These are phyloP conservation scores for Xerocomus spinulosus DNA, from an alignment of 768 basidiomycete genomes.

Conservation along the genomic window DNA sequence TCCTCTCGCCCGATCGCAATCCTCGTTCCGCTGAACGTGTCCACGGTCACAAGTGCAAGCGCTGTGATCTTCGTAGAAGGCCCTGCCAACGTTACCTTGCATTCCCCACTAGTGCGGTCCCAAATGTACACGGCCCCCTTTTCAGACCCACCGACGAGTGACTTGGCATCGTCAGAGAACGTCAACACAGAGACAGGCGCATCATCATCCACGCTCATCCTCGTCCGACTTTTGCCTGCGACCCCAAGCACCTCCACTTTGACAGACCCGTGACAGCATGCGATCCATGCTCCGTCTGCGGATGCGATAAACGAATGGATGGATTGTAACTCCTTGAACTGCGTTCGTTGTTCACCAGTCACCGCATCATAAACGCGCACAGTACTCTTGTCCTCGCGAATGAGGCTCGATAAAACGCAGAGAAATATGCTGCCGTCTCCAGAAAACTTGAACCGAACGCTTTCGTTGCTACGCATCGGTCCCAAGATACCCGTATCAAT, in stretches of 20 bases:
- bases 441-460: constrained; percentile 2
- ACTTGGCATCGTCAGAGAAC: constrained; percentile 13
- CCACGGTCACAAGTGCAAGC: constrained; percentile 2
- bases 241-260: constrained; percentile 1
- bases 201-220: background rate
- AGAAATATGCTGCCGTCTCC: constrained; percentile 5
- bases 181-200: background rate
- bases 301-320: constrained; percentile 3
- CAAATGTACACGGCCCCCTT: constrained; percentile 14
- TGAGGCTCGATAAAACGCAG: constrained; percentile 3
- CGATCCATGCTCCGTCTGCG: background rate
- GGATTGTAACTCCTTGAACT: constrained; percentile 5
- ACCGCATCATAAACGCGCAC: constrained; percentile 6
- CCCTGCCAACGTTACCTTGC: background rate
- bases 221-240: background rate
- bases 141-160: constrained; percentile 12
- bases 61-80: constrained; percentile 14
- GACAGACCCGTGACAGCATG: constrained; percentile 5
- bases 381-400: background rate
- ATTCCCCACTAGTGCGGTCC: constrained; percentile 13
- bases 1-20: constrained; percentile 3
- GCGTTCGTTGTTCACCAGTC: background rate
- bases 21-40: background rate
- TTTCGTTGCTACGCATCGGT: background rate
- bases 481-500: constrained; percentile 6